These are phyloP conservation scores for Phoma herbarum DNA, from an alignment of 2,329 filamentous ascomycete genomes.

Conservation along the genomic window DNA sequence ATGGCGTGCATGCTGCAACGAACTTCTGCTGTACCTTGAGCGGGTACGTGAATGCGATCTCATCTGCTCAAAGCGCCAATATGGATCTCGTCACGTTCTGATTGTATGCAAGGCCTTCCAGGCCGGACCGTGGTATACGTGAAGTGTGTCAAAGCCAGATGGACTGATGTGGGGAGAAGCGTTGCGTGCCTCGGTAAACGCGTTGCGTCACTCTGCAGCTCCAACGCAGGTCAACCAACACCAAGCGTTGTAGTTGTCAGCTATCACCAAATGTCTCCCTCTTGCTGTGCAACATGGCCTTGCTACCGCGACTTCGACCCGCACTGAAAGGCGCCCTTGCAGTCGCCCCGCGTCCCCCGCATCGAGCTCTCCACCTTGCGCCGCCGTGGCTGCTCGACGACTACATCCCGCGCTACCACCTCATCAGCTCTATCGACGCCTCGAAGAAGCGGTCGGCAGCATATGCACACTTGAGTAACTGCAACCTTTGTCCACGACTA, in stretches of 20 bases:
- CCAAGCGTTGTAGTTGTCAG: slow-evolving; percentile 3
- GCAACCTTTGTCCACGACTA: slow-evolving; percentile 80
- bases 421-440: slow-evolving; percentile 72
- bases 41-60: not conserved
- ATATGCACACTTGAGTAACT: slow-evolving; percentile 78
- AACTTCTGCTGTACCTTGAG: not conserved
- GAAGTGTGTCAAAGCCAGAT: not conserved
- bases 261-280: slow-evolving; percentile 13
- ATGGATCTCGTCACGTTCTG: not conserved
- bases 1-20: not conserved
- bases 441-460: slow-evolving; percentile 77
- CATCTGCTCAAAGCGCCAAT: not conserved
- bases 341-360: not conserved
- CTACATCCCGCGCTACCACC: slow-evolving; percentile 77
- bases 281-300: slow-evolving; percentile 21
- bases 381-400: slow-evolving; percentile 75
- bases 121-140: not conserved
- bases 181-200: slow-evolving; percentile 18
- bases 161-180: not conserved
- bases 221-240: slow-evolving; percentile 7
- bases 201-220: slow-evolving; percentile 18
- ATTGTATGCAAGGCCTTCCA: not conserved
- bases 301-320: slow-evolving; percentile 26
- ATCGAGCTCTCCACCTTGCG: slow-evolving; percentile 60
- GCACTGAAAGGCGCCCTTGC: slow-evolving; percentile 6